These are phyloP conservation scores for Arctium minus DNA, from an alignment of 129 eudicot genomes.

Conservation along the genomic window DNA sequence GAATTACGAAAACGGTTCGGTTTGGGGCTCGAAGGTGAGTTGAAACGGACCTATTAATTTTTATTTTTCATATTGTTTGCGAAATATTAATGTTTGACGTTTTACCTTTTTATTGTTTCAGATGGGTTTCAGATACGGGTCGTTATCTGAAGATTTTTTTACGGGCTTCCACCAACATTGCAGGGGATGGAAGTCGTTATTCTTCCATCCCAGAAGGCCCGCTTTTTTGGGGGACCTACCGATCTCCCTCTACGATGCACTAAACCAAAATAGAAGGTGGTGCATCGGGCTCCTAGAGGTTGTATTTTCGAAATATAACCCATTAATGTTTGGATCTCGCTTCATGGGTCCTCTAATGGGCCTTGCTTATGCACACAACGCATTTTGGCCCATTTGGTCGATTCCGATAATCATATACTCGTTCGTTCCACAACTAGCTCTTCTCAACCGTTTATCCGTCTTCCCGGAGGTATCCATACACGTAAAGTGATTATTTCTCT, in stretches of 20 bases:
- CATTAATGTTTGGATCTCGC: slow-evolving; percentile 50
- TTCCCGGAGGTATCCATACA: slow-evolving; percentile 3
- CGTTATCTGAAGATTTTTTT: no score
- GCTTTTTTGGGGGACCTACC: slow-evolving; percentile 75
- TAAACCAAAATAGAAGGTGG: slow-evolving; percentile 72
- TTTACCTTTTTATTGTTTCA: background rate
- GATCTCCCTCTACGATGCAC: slow-evolving; percentile 45
- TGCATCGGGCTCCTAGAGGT: slow-evolving; percentile 61
- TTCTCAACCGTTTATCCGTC: slow-evolving; percentile 31
- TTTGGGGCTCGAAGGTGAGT: slow-evolving; percentile 72
- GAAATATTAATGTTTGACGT: no score
- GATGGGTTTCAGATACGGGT: no score
- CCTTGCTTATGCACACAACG: slow-evolving; percentile 48
- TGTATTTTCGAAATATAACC: slow-evolving; percentile 41
- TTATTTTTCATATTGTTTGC: background rate
- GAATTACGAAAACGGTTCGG: slow-evolving; percentile 44
- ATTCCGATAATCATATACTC: slow-evolving; percentile 63
- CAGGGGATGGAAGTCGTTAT: background rate
- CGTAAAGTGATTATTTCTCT: background rate
- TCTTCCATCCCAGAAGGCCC: slow-evolving; percentile 63
- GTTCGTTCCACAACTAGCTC: slow-evolving; percentile 66
- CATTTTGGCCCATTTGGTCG: slow-evolving; percentile 58
- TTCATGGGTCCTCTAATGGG: slow-evolving; percentile 57
- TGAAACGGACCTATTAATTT: background rate
- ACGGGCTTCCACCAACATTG: no score